These are phyloP conservation scores for Carnegiea gigantea DNA, from an alignment of 179 eudicot species.

Conservation along the genomic window DNA sequence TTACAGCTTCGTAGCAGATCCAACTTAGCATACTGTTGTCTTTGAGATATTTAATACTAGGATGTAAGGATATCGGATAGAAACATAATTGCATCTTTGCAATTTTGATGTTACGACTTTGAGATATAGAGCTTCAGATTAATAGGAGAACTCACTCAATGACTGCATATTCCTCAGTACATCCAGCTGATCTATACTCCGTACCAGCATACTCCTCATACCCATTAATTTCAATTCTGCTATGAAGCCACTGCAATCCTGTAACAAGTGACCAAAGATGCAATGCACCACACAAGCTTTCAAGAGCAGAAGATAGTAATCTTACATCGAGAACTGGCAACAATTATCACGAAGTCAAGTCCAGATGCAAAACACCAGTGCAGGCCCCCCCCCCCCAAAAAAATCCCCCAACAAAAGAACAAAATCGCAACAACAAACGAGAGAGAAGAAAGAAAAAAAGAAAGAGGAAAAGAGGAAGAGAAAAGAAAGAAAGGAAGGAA, in stretches of 20 bases:
- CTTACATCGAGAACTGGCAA: background rate
- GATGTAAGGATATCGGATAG: background rate
- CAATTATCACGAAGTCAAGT: background rate
- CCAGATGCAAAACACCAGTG: background rate
- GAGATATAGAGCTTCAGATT: constrained; percentile 7
- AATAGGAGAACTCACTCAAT: constrained; percentile 58
- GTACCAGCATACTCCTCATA: constrained; percentile 89
- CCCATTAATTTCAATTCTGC: constrained; percentile 85
- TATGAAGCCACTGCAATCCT: constrained; percentile 97
- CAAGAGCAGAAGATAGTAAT: background rate
- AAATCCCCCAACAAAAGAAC: background rate
- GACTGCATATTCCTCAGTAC: constrained; percentile 81
- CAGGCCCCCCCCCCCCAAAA: background rate
- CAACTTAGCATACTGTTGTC: no score
- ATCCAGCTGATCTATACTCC: constrained; percentile 95
- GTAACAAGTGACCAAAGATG: constrained; percentile 28
- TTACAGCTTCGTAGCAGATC: no score
- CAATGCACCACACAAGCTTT: background rate
- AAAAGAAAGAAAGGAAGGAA: background rate
- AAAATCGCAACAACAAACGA: background rate
- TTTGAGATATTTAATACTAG: background rate
- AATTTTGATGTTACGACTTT: background rate
- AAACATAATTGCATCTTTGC: background rate
- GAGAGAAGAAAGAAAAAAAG: background rate
- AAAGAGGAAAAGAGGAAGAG: background rate